Evolutionary conservation across 2,329 filamentous ascomycete species (phyloP).

Genomic region (Fusarium albosuccineum): DNA sequence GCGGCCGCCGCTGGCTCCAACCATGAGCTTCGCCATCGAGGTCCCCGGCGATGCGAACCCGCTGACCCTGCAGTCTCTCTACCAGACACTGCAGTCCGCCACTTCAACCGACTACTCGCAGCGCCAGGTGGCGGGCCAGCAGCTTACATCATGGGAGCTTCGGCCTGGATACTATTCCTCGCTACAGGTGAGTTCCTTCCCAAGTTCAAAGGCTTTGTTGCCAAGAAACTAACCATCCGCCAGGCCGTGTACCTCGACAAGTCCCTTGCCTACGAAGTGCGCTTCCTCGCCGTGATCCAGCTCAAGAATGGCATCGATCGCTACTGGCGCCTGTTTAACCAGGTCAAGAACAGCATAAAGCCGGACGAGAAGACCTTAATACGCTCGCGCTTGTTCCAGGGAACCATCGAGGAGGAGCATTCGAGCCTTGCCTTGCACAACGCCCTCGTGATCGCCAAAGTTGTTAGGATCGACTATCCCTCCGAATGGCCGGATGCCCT

Average conservation of each 20-base stretch:
- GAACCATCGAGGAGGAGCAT: slow-evolving; percentile 82
- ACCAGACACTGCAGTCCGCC: slow-evolving; percentile 73
- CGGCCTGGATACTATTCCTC: slow-evolving; percentile 75
- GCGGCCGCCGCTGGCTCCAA: slow-evolving; percentile 39
- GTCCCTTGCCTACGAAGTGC: slow-evolving; percentile 79
- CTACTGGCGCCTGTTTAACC: slow-evolving; percentile 81
- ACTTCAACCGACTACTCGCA: slow-evolving; percentile 72
- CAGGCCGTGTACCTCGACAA: slow-evolving; percentile 86
- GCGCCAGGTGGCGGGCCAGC: slow-evolving; percentile 76
- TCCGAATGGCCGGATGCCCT: slow-evolving; percentile 81
- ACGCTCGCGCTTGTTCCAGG: slow-evolving; percentile 79
- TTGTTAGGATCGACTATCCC: slow-evolving; percentile 90
- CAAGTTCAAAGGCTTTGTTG: neutral
- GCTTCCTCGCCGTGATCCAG: slow-evolving; percentile 92
- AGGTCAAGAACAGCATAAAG: slow-evolving; percentile 73
- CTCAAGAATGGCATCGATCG: slow-evolving; percentile 97
- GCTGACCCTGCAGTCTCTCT: slow-evolving; percentile 72
- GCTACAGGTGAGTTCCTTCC: slow-evolving; percentile 68
- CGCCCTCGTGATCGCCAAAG: slow-evolving; percentile 87
- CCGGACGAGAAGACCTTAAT: slow-evolving; percentile 83
- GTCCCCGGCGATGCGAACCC: slow-evolving; percentile 85
- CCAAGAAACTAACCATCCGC: slow-evolving; percentile 25
- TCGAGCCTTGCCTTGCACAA: slow-evolving; percentile 86
- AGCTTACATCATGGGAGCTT: slow-evolving; percentile 79
- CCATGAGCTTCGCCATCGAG: slow-evolving; percentile 81